Evolutionary conservation across 2,329 filamentous ascomycete genomes (phyloP).

Genomic region (Thyridium curvatum): DNA sequence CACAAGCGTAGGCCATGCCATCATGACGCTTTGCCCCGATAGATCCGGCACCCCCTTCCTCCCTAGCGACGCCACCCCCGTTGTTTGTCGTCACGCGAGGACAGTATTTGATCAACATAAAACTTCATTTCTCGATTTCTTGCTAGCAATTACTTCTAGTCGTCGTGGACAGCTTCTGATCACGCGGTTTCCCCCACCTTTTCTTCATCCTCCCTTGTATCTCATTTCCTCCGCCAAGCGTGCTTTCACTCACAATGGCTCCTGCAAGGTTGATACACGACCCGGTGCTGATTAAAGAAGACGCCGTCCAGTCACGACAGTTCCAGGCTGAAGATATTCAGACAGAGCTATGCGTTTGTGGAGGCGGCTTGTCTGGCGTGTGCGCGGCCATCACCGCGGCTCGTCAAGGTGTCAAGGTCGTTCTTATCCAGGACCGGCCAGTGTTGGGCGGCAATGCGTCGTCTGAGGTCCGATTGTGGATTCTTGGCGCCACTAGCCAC

Average conservation of each 20-base stretch:
- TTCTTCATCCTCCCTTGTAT: not conserved
- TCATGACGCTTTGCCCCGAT: no score
- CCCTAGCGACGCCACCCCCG: no score
- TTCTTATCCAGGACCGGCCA: slow-evolving; percentile 14
- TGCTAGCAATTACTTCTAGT: no score
- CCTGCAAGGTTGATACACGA: slow-evolving; percentile 12
- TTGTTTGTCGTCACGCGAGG: no score
- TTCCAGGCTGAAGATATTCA: slow-evolving; percentile 8
- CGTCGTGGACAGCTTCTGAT: no score
- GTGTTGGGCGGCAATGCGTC: slow-evolving; percentile 16
- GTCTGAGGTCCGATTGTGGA: slow-evolving; percentile 16
- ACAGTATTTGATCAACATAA: no score
- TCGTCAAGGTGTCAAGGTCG: slow-evolving; percentile 12
- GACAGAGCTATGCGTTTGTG: slow-evolving; percentile 21
- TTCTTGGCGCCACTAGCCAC: slow-evolving; percentile 16
- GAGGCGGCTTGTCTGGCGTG: slow-evolving; percentile 14
- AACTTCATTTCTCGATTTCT: no score
- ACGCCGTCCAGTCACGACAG: slow-evolving; percentile 10
- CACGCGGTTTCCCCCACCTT: no score
- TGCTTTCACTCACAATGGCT: slow-evolving; percentile 9
- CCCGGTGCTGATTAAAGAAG: slow-evolving; percentile 11
- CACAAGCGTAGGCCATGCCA: no score
- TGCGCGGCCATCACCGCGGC: slow-evolving; percentile 15
- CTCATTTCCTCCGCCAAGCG: not conserved
- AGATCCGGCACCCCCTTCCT: no score